Conservation (phyloP, 2,329 filamentous ascomycete species). For the Metarhizium rileyi region DNA sequence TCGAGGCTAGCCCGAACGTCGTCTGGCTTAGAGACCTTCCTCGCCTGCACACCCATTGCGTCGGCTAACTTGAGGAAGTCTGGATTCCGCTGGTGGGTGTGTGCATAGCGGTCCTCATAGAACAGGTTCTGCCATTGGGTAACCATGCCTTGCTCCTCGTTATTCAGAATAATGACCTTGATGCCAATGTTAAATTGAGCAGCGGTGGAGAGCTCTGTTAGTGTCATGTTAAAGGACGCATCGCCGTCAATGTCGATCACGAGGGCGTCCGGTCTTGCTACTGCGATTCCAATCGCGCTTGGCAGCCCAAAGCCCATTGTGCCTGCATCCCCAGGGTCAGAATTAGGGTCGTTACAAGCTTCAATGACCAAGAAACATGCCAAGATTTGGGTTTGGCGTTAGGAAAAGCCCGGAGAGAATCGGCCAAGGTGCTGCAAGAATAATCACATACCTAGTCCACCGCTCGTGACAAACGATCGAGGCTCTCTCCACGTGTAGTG, state of each 20-base stretch:
- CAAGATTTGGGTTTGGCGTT: not conserved
- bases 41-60: not conserved
- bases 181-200: constrained; percentile 93
- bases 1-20: constrained; percentile 43
- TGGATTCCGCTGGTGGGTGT: constrained; percentile 91
- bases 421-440: constrained; percentile 18
- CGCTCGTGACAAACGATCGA: constrained; percentile 53
- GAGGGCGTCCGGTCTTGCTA: constrained; percentile 60
- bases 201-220: constrained; percentile 86
- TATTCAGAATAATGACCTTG: constrained; percentile 65
- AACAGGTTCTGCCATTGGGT: constrained; percentile 97
- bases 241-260: constrained; percentile 96
- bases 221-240: constrained; percentile 97
- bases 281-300: constrained; percentile 79
- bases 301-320: constrained; percentile 93
- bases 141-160: constrained; percentile 77
- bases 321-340: constrained; percentile 50
- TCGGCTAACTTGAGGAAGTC: constrained; percentile 65
- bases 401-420: constrained; percentile 64
- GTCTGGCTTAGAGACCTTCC: not conserved
- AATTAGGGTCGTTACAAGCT: not conserved
- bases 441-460: not conserved
- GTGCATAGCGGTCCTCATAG: constrained; percentile 84
- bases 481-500: constrained; percentile 92
- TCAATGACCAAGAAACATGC: not conserved